A percentile compares a stretch with the other conserved stretches of the same genome.
These are phyloP conservation scores for Zygnema cylindricum DNA, from an alignment of 139 green algal genomes.

Conservation along the genomic window DNA sequence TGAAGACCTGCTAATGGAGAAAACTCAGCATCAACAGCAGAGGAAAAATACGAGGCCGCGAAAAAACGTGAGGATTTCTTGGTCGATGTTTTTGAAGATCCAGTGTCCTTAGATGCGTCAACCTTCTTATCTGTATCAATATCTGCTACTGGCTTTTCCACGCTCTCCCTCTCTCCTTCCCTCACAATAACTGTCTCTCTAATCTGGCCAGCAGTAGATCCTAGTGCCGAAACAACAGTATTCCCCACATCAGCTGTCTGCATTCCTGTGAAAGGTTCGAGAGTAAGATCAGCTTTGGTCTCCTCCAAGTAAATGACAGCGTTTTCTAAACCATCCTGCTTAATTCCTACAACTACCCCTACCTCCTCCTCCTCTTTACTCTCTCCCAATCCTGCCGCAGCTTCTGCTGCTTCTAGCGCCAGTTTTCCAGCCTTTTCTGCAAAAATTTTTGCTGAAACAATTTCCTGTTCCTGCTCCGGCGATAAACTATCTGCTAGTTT, in stretches of 20 bases:
- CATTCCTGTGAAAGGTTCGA: neutral
- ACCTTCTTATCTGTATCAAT: neutral
- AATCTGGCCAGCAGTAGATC: no score
- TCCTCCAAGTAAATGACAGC: neutral
- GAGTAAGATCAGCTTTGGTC: neutral
- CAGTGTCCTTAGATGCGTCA: conserved; percentile 15
- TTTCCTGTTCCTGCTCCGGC: neutral
- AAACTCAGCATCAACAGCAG: conserved; percentile 6
- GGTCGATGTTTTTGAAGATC: neutral
- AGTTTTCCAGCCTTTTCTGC: neutral
- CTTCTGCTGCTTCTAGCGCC: neutral
- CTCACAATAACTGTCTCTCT: conserved; percentile 7
- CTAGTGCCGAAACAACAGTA: neutral
- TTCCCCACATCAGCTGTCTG: neutral
- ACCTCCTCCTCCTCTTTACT: neutral
- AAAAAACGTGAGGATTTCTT: conserved; percentile 52
- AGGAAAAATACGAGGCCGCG: conserved; percentile 40
- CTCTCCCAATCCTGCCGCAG: conserved; percentile 13
- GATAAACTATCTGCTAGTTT: conserved; percentile 13
- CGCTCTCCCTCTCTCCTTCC: neutral
- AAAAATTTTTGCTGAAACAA: neutral
- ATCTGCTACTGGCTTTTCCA: neutral
- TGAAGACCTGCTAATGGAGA: neutral
- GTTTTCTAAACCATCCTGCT: neutral
- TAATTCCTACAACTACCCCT: neutral